A percentile compares a stretch with the other conserved stretches of the same genome.
These are phyloP conservation scores for Debaryomyces nepalensis DNA, from an alignment of 1,139 yeast species.

Conservation along the genomic window DNA sequence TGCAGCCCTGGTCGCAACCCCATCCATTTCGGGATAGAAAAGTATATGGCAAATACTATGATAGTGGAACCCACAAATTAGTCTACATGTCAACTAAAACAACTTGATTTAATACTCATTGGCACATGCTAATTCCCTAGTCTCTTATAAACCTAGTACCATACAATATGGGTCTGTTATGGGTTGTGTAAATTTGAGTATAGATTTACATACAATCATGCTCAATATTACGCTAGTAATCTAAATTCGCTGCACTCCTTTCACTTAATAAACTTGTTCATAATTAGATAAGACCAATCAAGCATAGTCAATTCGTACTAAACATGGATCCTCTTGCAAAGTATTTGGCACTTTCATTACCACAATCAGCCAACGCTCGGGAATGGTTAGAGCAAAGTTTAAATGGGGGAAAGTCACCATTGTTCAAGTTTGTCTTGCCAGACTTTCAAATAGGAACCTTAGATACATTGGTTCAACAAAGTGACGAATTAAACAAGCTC, in stretches of 20 bases:
- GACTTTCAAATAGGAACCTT: conserved; percentile 92
- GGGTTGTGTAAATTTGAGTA: neutral
- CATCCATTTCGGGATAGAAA: neutral
- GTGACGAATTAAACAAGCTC: conserved; percentile 83
- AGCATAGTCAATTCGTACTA: conserved; percentile 2
- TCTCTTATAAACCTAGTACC: no score
- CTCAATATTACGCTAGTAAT: conserved; percentile 3
- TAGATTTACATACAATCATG: neutral
- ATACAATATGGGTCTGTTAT: neutral
- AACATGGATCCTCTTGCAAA: conserved; percentile 38
- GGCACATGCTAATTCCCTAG: no score
- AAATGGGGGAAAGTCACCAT: conserved; percentile 47
- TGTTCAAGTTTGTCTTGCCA: conserved; percentile 67
- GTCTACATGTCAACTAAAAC: no score
- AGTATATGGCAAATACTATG: neutral
- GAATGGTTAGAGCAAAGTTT: conserved; percentile 51
- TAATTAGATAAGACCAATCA: neutral
- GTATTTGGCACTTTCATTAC: conserved; percentile 57
- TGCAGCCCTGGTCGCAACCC: conserved; percentile 9
- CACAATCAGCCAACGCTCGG: conserved; percentile 50
- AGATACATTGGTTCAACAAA: conserved; percentile 86
- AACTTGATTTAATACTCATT: no score
- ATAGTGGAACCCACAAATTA: no score
- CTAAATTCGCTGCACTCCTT: conserved; percentile 4
- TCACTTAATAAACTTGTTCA: neutral